Conservation (phyloP, 768 basidiomycete species). For the Mrakia hoshinonis region DNA sequence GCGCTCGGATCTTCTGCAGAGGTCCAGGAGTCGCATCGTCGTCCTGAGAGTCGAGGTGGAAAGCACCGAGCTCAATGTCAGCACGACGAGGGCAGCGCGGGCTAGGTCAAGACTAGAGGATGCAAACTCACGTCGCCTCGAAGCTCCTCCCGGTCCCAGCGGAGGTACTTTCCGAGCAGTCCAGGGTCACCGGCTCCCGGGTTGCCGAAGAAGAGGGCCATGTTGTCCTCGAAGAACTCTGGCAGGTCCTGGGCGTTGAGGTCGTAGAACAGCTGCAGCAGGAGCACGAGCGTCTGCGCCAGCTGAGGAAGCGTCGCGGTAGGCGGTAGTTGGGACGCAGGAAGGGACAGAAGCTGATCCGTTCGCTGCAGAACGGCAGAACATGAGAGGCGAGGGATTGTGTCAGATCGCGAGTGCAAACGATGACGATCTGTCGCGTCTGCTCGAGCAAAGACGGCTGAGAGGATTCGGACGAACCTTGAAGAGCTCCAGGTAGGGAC, state of each 20-base stretch:
- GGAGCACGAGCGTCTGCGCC: constrained; percentile 65
- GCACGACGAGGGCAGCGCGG: background rate
- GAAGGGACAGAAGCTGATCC: constrained; percentile 43
- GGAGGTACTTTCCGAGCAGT: constrained; percentile 70
- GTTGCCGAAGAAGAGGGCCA: constrained; percentile 66
- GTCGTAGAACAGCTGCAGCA: constrained; percentile 85
- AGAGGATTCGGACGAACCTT: constrained; percentile 52
- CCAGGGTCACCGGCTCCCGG: constrained; percentile 46
- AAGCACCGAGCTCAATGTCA: background rate
- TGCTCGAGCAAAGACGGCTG: no score
- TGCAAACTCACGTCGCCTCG: constrained; percentile 55
- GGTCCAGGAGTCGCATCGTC: constrained; percentile 76
- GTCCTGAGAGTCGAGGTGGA: constrained; percentile 28
- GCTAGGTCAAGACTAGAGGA: background rate
- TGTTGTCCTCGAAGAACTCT: constrained; percentile 81
- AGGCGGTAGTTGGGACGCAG: constrained; percentile 38
- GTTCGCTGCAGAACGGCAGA: constrained; percentile 37
- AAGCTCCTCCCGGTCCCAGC: constrained; percentile 65
- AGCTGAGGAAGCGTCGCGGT: constrained; percentile 43
- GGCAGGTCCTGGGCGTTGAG: constrained; percentile 92
- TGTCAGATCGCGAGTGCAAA: no score
- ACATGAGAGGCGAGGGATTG: background rate
- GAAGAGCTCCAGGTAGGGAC: constrained; percentile 77
- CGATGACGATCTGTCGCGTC: no score
- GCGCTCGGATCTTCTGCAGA: constrained; percentile 81